Base-by-base conservation (phyloP, 176 grass and related monocot genomes). In the Leersia perrieri region DNA sequence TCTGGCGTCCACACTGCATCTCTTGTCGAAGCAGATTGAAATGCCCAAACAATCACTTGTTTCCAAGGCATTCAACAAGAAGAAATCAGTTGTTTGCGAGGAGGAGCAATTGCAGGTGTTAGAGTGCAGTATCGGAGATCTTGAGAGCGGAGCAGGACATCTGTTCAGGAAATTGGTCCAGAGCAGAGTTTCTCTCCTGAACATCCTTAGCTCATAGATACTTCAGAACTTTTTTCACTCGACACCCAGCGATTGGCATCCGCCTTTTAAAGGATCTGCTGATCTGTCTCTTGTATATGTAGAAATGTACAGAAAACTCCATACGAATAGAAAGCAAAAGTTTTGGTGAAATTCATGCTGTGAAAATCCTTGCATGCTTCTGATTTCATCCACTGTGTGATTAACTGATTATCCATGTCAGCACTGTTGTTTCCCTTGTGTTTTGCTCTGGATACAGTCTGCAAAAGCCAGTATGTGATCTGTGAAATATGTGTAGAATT, bases 121-220 rank as follows among this genome's bases (percentile, higher is more conserved):
- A 12, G 87, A 81, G 76, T 60, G 60, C 65, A 77, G 27, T 15
- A 75, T 84, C 3, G 69, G 38, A 74, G 80, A 40, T 39, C 86
- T 88, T 65, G 74, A 88, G 80, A 79, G n/a, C 16, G 45, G 9
- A 70, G 33, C 78, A 47, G 70, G 63, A 30, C 51, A 35, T 40
- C 35, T 74, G 9, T 84, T 88, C 68, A 68, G 74, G 67, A 68
- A 57, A 65, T 31, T 88, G 15, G 70, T 88, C 58, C 80, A 78
- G 45, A 72, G 9, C 31, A 83, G 80, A 72, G 86, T 88, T 38
- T 83, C 80, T 27, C 58, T 88, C 60, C 86, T 78, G 0, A 88
- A 83, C 29, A 88, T 78, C 32, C 69, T 80, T 72, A 83, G 80
- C 80, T 53, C 40, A 66, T 78, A 60, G 63, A 83, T 60, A 75